Evolutionary conservation across 192 early-diverging fungal species (phyloP).

Genomic region (Coemansia sp.): DNA sequence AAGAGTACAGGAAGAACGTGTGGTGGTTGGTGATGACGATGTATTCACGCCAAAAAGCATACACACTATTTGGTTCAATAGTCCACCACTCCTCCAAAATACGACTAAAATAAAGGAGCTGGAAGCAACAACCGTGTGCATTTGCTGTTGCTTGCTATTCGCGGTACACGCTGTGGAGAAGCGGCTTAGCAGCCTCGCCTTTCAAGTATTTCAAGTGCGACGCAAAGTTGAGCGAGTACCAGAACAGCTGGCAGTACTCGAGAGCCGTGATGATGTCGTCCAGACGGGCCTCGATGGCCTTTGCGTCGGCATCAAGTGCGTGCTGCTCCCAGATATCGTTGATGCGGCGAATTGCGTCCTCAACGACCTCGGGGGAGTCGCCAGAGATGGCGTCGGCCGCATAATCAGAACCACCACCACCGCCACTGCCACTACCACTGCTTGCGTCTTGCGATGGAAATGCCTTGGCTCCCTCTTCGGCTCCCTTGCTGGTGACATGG

Average conservation of each 20-base stretch:
- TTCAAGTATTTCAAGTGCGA: slow-evolving; percentile 34
- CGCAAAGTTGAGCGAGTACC: slow-evolving; percentile 49
- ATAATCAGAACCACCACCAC: too few relatives aligned
- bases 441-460: too few relatives aligned
- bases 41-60: too few relatives aligned
- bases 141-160: too few relatives aligned
- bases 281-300: slow-evolving; percentile 18
- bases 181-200: slow-evolving; percentile 21
- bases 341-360: slow-evolving; percentile 23
- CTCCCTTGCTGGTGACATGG: background rate
- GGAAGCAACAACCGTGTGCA: too few relatives aligned
- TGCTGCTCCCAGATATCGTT: slow-evolving; percentile 39
- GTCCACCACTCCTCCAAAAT: too few relatives aligned
- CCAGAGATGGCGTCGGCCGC: too few relatives aligned
- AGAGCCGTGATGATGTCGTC: slow-evolving; percentile 36
- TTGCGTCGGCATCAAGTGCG: slow-evolving; percentile 4
- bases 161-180: slow-evolving; percentile 28
- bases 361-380: slow-evolving; percentile 4
- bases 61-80: too few relatives aligned
- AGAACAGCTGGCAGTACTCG: slow-evolving; percentile 44
- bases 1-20: too few relatives aligned
- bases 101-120: too few relatives aligned
- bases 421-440: too few relatives aligned
- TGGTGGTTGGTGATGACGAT: too few relatives aligned
- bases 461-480: background rate